Evolutionary conservation across 1,139 yeast species (phyloP).

Genomic region (Hansenula lynferdii): DNA sequence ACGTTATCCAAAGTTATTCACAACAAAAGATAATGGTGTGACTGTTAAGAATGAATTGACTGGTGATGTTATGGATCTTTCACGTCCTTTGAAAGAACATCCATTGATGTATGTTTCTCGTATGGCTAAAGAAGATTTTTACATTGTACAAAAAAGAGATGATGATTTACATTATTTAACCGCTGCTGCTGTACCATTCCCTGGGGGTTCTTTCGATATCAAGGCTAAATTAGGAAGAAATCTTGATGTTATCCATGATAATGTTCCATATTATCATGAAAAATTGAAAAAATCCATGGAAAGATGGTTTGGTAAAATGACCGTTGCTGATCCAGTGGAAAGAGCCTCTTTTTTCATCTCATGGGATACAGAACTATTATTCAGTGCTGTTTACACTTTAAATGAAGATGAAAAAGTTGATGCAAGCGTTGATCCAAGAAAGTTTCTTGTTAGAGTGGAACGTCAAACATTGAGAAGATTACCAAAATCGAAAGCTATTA

Average conservation of each 20-base stretch:
- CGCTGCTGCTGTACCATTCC: conserved; percentile 76
- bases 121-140: conserved; percentile 73
- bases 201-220: conserved; percentile 71
- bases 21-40: conserved; percentile 43
- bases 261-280: conserved; percentile 64
- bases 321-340: conserved; percentile 61
- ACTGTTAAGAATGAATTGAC: conserved; percentile 58
- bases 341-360: conserved; percentile 72
- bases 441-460: conserved; percentile 58
- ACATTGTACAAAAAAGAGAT: conserved; percentile 48
- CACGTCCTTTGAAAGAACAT: conserved; percentile 54
- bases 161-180: conserved; percentile 61
- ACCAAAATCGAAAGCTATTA: conserved; percentile 55
- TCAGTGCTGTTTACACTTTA: conserved; percentile 49
- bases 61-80: conserved; percentile 54
- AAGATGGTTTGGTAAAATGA: conserved; percentile 61
- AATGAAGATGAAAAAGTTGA: conserved; percentile 32
- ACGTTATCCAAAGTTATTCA: conserved; percentile 61
- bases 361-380: conserved; percentile 63
- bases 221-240: conserved; percentile 53
- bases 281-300: conserved; percentile 70
- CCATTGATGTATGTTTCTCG: conserved; percentile 61
- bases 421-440: conserved; percentile 27
- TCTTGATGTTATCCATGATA: conserved; percentile 58
- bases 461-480: conserved; percentile 64